Conservation (phyloP, 2,329 filamentous ascomycete genomes). For the Tolypocladium sp. region DNA sequence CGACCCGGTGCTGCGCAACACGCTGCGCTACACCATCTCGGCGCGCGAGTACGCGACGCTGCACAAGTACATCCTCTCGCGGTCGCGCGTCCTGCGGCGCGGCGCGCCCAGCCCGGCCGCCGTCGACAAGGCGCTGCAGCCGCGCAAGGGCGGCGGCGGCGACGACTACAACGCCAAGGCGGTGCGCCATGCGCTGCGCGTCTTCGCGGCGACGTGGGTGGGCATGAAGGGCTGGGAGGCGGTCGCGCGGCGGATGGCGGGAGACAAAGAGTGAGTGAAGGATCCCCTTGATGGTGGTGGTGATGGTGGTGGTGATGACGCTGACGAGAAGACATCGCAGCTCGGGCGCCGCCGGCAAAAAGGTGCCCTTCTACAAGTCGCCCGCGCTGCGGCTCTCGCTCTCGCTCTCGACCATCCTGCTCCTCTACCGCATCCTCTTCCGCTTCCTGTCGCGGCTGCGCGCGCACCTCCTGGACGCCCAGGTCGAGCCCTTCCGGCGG, state of each 20-base stretch:
- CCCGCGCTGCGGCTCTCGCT: conserved; percentile 69
- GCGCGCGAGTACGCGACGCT: conserved; percentile 78
- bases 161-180: conserved; percentile 65
- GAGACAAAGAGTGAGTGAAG: conserved; percentile 34
- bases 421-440: conserved; percentile 82
- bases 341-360: conserved; percentile 24
- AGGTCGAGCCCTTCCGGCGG: conserved; percentile 69
- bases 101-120: conserved; percentile 46
- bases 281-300: background rate
- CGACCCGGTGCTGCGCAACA: conserved; percentile 74
- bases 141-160: conserved; percentile 25
- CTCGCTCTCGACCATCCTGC: conserved; percentile 74
- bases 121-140: conserved; percentile 33
- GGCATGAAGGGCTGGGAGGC: conserved; percentile 55
- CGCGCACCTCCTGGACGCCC: conserved; percentile 67
- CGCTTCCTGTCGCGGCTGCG: conserved; percentile 81
- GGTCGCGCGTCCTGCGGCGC: conserved; percentile 49
- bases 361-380: conserved; percentile 51
- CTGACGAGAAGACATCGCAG: conserved; percentile 5
- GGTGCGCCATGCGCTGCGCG: conserved; percentile 59
- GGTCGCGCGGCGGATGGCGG: conserved; percentile 34
- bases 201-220: conserved; percentile 56
- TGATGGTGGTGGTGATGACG: background rate
- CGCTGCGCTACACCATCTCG: conserved; percentile 77
- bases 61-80: conserved; percentile 73